Percentiles rank a stretch among this genome's conserved stretches.
These are phyloP conservation scores for Furcasterigmium furcatum DNA, from an alignment of 2,329 filamentous ascomycete genomes.

Conservation along the genomic window DNA sequence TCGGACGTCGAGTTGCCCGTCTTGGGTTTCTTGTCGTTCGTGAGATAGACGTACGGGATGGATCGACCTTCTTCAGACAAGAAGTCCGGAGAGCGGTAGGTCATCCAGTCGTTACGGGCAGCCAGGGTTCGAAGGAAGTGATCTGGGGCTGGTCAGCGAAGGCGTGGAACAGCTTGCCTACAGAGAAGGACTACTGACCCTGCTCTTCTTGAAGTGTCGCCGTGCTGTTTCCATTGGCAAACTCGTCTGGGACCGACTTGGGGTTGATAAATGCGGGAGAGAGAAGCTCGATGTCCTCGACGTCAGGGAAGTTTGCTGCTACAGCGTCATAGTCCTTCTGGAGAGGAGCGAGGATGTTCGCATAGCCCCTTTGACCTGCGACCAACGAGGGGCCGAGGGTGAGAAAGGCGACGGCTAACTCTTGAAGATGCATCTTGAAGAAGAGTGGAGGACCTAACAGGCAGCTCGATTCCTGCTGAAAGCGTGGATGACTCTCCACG, in stretches of 20 bases:
- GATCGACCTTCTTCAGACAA: conserved; percentile 17
- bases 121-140: conserved; percentile 17
- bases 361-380: no score
- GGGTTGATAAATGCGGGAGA: conserved; percentile 22
- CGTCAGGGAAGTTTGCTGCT: conserved; percentile 15
- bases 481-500: no score
- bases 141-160: no score
- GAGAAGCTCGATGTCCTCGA: conserved; percentile 18
- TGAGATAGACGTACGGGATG: conserved; percentile 16
- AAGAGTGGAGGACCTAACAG: no score
- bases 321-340: conserved; percentile 12
- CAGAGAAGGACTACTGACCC: no score
- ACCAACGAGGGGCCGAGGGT: no score
- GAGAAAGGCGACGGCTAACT: no score
- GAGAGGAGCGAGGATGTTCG: no score
- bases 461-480: no score
- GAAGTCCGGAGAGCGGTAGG: conserved; percentile 13
- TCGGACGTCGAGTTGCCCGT: conserved; percentile 10
- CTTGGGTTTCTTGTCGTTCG: conserved; percentile 1
- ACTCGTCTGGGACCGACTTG: conserved; percentile 16
- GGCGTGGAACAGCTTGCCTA: not conserved
- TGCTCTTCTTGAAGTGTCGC: conserved; percentile 21
- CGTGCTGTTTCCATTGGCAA: conserved; percentile 21
- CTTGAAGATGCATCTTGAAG: no score
- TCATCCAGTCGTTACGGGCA: conserved; percentile 17